Conservation (phyloP, 768 basidiomycete genomes). For the Lentinus tigrinus region DNA sequence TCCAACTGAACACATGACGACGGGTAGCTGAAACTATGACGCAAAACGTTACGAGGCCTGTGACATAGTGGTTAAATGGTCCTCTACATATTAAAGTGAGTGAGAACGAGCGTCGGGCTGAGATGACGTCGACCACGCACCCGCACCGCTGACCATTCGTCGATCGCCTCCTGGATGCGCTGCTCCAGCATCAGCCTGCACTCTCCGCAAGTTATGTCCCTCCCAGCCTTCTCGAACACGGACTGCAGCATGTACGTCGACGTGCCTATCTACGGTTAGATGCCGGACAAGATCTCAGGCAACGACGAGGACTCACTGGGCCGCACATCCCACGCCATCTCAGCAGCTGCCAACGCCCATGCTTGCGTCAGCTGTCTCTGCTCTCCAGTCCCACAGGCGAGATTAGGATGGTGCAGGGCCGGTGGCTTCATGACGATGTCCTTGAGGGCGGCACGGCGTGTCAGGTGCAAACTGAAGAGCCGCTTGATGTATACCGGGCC, state of each 20-base stretch:
- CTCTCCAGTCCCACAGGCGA: conserved; percentile 12
- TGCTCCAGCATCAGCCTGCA: conserved; percentile 59
- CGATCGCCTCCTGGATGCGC: conserved; percentile 59
- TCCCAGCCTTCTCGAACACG: conserved; percentile 60
- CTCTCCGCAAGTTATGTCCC: conserved; percentile 61
- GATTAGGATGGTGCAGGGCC: conserved; percentile 21
- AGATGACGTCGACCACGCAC: conserved; percentile 31
- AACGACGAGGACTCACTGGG: conserved; percentile 14
- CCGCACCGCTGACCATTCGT: conserved; percentile 76
- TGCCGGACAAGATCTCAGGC: too few species aligned
- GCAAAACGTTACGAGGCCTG: too few species aligned
- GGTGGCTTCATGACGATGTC: conserved; percentile 27
- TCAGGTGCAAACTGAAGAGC: conserved; percentile 37
- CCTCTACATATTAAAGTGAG: too few species aligned
- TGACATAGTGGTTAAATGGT: too few species aligned
- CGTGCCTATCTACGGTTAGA: conserved; percentile 44
- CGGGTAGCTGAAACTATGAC: too few species aligned
- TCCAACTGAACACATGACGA: too few species aligned
- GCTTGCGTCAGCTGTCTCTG: conserved; percentile 25
- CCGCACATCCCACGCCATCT: conserved; percentile 25
- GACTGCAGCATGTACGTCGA: conserved; percentile 66
- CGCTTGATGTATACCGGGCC: conserved; percentile 41
- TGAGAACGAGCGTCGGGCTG: too few species aligned
- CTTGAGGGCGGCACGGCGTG: conserved; percentile 36
- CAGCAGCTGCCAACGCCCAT: conserved; percentile 29